Evolutionary conservation across 2,329 filamentous ascomycete species (phyloP), one percentile per base, ranked within the genome.

Genomic region (Pseudopyricularia javanii): DNA sequence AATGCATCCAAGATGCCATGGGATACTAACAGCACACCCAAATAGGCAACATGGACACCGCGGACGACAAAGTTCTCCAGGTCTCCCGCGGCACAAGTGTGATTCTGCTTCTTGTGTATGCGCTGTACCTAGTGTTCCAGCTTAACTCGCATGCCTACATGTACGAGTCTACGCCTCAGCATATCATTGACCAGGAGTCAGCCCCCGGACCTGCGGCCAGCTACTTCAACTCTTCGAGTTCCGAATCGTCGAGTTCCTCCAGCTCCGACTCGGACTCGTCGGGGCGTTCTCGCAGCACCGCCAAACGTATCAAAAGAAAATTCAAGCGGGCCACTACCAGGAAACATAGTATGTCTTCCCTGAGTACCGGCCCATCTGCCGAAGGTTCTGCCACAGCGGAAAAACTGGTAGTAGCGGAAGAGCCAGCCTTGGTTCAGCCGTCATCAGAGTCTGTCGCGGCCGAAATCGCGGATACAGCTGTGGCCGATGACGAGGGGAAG

Each of bases 11-110:
- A n/a, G n/a, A n/a, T n/a, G 17, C 22, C 17, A n/a, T 43, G 37
- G n/a, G 4, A 20, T 43, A 7, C 37, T 43, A 20, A 43, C 37
- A 7, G 37, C 37, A 9, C 4, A 43, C 5, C 6, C 22, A n/a
- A n/a, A 14, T 20, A 43, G 37, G 37, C n/a, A 70, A 77, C 56
- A 68, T 68, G 8, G 63, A 66, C 1, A 69, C 72, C n/a, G 82
- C 83, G 4, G 77, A 85, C 54, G 66, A 62, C 2, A 74, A 79
- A 45, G 86, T 86, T 0, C 66, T 91, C 45, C 78, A 85, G 61
- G 83, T 91, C 61, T 90, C 86, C 64, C 81, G 87, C 50, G 85
- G 86, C 52, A 89, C 86, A 1, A 87, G 86, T 61, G 75, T 91
- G 43, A 81, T 91, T 45, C 74, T 91, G 1, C 70, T 91, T 1